Base-by-base conservation (phyloP, 257 asterid genomes). In the Lycium barbarum region DNA sequence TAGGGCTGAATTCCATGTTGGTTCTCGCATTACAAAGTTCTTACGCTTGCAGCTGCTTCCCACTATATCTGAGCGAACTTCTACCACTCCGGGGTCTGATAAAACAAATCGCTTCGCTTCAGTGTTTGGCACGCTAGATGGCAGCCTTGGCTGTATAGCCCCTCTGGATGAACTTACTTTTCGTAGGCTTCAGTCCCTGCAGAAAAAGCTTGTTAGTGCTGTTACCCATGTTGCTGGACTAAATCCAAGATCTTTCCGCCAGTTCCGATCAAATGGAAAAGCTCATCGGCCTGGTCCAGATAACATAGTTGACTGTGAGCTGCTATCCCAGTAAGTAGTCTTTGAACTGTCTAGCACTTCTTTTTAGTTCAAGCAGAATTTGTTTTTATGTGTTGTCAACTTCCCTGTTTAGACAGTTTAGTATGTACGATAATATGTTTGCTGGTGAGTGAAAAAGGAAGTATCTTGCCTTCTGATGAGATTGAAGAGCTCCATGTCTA, bases 261-360 rank as follows among this genome's bases (percentile, higher is more conserved):
- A 88, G 86, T 96, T 93, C 88, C 89, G 81, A 57, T 90, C 99
- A 4, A 93, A 93, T 89, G 99, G 99, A 90, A 96, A 92, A 90
- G 98, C 98, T 89, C 99, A 96, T 90, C 91, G 96, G 49, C 99
- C 99, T 43, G 98, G 99, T 80, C 99, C 99, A 12, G 99, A 96
- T 88, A 93, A 94, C 90, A 92, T 96, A 87, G 95, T 96, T 9
- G 99, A 96, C 87, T 92, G 89, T 83, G 99, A 96, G 90, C 97
- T 96, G 90, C 98, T 96, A 84, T 89, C 88, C 83, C 91, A 93
- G 99, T 96, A 93, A 81, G 99, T 90, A 68, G 74, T 36, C 59
- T 67, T 79, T 83, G 53, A 62, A 15, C 79, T 84, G 67, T 66
- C 38, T 1, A 51, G 36, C 58, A 66, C 79, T 67, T 36, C 38